Evolutionary conservation across 345 rosid genomes (phyloP).

Genomic region (Excoecaria cochinchinensis): DNA sequence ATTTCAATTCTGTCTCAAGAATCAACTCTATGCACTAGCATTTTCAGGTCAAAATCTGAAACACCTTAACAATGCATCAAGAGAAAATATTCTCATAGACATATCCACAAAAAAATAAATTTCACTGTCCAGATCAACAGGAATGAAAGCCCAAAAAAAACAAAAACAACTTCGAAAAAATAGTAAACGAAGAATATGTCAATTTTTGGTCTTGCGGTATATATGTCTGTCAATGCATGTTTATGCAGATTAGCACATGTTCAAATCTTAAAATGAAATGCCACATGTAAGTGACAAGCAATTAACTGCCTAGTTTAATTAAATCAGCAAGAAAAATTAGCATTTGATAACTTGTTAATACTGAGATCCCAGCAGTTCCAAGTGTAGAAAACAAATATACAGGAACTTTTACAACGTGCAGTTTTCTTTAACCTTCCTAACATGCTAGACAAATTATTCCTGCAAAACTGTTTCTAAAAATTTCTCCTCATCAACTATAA

Average conservation of each 20-base stretch:
- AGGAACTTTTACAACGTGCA: constrained; percentile 30
- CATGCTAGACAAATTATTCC: constrained; percentile 34
- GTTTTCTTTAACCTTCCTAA: constrained; percentile 27
- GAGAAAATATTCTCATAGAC: neutral
- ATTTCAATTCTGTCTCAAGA: neutral
- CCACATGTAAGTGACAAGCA: neutral
- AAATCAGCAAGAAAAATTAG: constrained; percentile 21
- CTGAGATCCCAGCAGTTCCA: constrained; percentile 20
- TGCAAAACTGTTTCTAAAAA: constrained; percentile 38
- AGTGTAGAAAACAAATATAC: constrained; percentile 26
- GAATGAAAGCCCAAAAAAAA: neutral
- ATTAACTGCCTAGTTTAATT: constrained; percentile 3
- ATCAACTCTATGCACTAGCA: neutral
- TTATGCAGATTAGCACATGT: neutral
- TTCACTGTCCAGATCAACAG: neutral
- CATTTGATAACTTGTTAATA: constrained; percentile 15
- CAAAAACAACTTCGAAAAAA: neutral
- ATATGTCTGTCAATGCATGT: neutral
- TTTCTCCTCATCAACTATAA: constrained; percentile 27
- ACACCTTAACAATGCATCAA: neutral
- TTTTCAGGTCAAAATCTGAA: neutral
- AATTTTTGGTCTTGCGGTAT: neutral
- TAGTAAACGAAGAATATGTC: neutral
- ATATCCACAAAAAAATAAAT: neutral
- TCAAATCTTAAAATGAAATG: neutral